Base-by-base conservation (phyloP, 208 protist species). In the Kentomonas sorsogonicus region DNA sequence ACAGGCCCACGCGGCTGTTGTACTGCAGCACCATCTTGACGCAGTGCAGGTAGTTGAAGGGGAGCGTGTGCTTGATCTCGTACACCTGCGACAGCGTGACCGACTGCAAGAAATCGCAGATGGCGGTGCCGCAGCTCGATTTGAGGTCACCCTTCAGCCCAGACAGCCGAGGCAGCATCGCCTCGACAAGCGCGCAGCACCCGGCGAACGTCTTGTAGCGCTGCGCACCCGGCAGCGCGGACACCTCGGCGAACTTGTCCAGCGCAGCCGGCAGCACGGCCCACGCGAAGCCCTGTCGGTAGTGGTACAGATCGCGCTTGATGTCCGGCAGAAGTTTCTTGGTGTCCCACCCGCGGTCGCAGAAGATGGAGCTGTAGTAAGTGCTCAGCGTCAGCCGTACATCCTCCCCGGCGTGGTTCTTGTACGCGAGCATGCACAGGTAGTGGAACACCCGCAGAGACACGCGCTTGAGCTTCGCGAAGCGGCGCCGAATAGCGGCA, bases 321-420 rank as follows among this genome's bases (percentile, higher is more conserved):
- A 94, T 54, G 26, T 53, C 50, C 23, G 78, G 74, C 50, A 92
- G 56, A 15, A 83, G 38, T 40, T 73, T 74, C 67, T 89, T 87
- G 46, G 74, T 86, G 45, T 91, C 74, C 88, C 88, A 94, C 6
- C 88, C 88, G 38, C 88, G 83, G 61, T 94, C 88, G 46, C 75
- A 86, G 63, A 94, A 94, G 53, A 94, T 81, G 41, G 88, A 91
- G 53, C 89, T 88, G 75, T 94, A 94, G 76, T 87, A 94, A 60
- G 92, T 82, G 40, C 52, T 45, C 30, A 92, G 47, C 7, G 81
- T 83, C 44, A 92, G 82, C 34, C 83, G 88, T 10, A 92, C 84
- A 30, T 88, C 85, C 48, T 92, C 88, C 36, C 74, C 69, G 25
- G 77, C 83, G 54, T 94, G 76, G 55, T 94, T 94, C 66, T 94